A percentile compares a stretch with the other conserved stretches of the same genome.
Conservation (phyloP, 2,329 filamentous ascomycete species). For the Endoconidiophora polonica region DNA sequence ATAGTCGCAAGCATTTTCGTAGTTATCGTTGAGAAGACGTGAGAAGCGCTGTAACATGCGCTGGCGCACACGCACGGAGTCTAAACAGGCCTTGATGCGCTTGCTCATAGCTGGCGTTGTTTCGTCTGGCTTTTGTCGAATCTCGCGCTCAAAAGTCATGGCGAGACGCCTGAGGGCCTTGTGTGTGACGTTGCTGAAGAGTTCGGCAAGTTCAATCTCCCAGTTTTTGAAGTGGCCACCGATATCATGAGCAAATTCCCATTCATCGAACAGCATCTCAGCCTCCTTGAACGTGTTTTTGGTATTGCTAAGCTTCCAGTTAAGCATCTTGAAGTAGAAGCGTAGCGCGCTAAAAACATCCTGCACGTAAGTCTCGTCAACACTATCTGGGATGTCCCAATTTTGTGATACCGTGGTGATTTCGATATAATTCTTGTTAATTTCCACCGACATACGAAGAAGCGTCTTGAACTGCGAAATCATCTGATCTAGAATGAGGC, state of each 20-base stretch:
- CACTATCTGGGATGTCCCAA: constrained; percentile 90
- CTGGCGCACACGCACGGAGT: constrained; percentile 90
- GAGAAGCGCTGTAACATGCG: constrained; percentile 94
- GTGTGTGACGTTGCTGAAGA: constrained; percentile 85
- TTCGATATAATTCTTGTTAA: constrained; percentile 73
- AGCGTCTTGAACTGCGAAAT: constrained; percentile 91
- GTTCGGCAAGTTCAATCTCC: constrained; percentile 91
- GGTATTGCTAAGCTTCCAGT: constrained; percentile 93
- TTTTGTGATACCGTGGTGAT: constrained; percentile 78
- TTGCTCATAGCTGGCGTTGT: constrained; percentile 82
- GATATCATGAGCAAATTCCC: constrained; percentile 92
- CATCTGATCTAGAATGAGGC: constrained; percentile 95
- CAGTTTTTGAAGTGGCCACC: constrained; percentile 82
- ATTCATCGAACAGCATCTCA: constrained; percentile 91
- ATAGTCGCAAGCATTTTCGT: constrained; percentile 93
- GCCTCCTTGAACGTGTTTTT: constrained; percentile 99
- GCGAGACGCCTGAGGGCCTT: constrained; percentile 82
- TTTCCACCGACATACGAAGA: constrained; percentile 76
- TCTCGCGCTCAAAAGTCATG: constrained; percentile 78
- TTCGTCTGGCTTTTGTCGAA: constrained; percentile 72
- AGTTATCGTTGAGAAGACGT: constrained; percentile 74
- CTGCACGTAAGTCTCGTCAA: constrained; percentile 88
- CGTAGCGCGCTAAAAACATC: constrained; percentile 85
- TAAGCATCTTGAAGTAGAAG: constrained; percentile 97
- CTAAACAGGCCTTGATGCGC: constrained; percentile 85